These are phyloP conservation scores for Fusarium sp. DNA, from an alignment of 2,329 filamentous ascomycete species.

Conservation along the genomic window DNA sequence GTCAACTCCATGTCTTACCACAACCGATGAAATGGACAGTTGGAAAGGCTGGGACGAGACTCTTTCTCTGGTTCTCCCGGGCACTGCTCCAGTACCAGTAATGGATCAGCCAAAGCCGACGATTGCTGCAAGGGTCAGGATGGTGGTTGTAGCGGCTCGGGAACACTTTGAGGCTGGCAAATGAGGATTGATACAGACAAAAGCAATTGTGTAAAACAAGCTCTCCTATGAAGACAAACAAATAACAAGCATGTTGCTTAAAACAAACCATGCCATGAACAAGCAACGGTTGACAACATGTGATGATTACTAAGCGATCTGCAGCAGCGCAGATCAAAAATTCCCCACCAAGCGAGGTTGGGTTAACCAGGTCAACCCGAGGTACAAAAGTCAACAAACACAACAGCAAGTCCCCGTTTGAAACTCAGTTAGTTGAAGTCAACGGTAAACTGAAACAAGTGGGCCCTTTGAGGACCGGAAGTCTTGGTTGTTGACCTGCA, in stretches of 20 bases:
- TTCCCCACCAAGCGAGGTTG: constrained; percentile 28
- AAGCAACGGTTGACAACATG: not conserved
- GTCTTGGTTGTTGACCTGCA: not conserved
- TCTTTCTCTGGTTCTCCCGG: no score
- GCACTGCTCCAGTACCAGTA: no score
- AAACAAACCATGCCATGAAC: not conserved
- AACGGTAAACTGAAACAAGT: not conserved
- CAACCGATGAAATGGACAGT: no score
- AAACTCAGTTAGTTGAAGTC: not conserved
- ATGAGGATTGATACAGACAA: no score
- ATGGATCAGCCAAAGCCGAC: no score
- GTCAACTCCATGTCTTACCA: no score
- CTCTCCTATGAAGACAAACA: no score
- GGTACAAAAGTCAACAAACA: constrained; percentile 5
- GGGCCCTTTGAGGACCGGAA: not conserved
- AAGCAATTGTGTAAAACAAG: fast-evolving
- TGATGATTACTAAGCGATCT: constrained; percentile 34
- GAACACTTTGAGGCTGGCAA: no score
- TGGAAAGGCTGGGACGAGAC: no score
- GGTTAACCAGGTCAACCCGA: constrained; percentile 11
- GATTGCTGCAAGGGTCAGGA: no score
- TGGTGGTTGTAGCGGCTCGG: no score
- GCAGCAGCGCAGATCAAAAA: constrained; percentile 20
- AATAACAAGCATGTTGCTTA: not conserved
- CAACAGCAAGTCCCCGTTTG: not conserved